Conservation (phyloP, 768 basidiomycete genomes). For the Mrakia frigida region DNA sequence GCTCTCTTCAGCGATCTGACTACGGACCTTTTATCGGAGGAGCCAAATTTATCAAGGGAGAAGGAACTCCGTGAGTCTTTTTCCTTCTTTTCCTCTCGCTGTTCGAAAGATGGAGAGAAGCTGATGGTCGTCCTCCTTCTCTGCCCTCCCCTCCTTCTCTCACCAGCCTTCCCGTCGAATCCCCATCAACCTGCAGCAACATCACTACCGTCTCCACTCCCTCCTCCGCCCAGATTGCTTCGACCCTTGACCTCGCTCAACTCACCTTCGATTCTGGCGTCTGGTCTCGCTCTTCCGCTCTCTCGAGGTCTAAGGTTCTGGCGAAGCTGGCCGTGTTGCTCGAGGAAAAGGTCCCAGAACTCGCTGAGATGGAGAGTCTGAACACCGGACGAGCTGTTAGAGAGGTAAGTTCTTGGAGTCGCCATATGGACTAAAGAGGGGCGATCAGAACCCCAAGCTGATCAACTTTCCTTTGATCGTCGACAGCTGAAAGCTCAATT, state of each 20-base stretch:
- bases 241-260: conserved; percentile 49
- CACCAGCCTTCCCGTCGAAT: conserved; percentile 11
- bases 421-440: neutral
- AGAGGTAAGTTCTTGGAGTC: neutral
- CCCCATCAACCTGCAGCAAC: conserved; percentile 6
- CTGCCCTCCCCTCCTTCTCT: too few relatives aligned
- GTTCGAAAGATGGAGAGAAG: too few relatives aligned
- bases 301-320: conserved; percentile 61
- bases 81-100: neutral
- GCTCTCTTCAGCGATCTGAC: conserved; percentile 15
- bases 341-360: conserved; percentile 54
- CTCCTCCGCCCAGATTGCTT: neutral
- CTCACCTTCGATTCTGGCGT: conserved; percentile 58
- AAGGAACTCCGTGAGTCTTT: neutral
- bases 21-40: conserved; percentile 26
- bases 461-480: conserved; percentile 45
- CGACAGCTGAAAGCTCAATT: conserved; percentile 64
- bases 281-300: conserved; percentile 62
- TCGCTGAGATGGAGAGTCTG: conserved; percentile 62
- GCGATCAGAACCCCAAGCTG: conserved; percentile 25
- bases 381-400: conserved; percentile 58
- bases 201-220: conserved; percentile 15
- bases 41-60: neutral
- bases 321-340: conserved; percentile 60
- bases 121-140: neutral